Evolutionary conservation across 2,329 filamentous ascomycete species (phyloP).

Genomic region (Hypomyces rosellus): DNA sequence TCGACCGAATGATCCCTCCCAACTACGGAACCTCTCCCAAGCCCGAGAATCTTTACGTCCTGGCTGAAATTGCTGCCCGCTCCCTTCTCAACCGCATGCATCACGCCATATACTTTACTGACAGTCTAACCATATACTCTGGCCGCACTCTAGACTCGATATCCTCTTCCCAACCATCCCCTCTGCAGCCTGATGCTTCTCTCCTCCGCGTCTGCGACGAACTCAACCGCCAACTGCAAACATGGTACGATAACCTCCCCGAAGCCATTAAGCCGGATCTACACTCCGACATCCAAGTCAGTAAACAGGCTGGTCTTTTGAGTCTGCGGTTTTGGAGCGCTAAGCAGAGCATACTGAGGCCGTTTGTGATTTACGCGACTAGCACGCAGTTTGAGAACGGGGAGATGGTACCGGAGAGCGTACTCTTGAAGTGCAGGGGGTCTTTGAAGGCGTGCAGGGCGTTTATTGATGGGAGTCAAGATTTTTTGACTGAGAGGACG

Average conservation of each 20-base stretch:
- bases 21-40: slow-evolving; percentile 14
- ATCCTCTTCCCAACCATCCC: background rate
- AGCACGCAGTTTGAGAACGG: slow-evolving; percentile 8
- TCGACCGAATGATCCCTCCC: slow-evolving; percentile 20
- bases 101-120: slow-evolving; percentile 17
- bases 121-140: slow-evolving; percentile 13
- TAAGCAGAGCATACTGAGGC: slow-evolving; percentile 15
- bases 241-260: slow-evolving; percentile 20
- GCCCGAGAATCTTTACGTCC: slow-evolving; percentile 13
- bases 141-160: slow-evolving; percentile 9
- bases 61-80: slow-evolving; percentile 18
- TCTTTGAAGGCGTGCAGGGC: slow-evolving; percentile 12
- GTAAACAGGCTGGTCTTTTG: slow-evolving; percentile 13
- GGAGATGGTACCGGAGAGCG: slow-evolving; percentile 4
- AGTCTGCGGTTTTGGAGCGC: slow-evolving; percentile 17
- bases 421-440: slow-evolving; percentile 4
- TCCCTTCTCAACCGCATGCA: slow-evolving; percentile 21
- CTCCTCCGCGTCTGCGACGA: slow-evolving; percentile 16
- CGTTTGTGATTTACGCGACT: slow-evolving; percentile 16
- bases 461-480: slow-evolving; percentile 3
- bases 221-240: slow-evolving; percentile 18
- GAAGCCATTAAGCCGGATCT: slow-evolving; percentile 19
- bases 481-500: slow-evolving; percentile 11
- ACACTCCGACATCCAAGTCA: slow-evolving; percentile 3
- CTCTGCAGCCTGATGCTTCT: slow-evolving; percentile 11